Evolutionary conservation across 1,139 yeast species (phyloP).

Genomic region (Blastobotrys persicus): DNA sequence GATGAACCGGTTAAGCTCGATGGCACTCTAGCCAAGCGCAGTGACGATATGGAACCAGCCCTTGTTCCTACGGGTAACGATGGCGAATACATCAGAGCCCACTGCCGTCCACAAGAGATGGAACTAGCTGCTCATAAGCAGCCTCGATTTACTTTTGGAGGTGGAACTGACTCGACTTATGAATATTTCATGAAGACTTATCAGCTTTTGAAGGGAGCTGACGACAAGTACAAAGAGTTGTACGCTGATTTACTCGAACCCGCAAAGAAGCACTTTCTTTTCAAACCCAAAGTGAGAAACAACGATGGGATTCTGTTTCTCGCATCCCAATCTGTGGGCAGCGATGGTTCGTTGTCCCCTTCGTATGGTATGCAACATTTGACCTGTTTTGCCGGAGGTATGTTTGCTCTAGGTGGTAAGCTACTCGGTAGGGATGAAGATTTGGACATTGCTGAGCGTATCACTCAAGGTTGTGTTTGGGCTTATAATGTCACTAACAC

Average conservation of each 20-base stretch:
- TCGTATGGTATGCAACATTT: constrained; percentile 49
- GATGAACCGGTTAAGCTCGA: not conserved
- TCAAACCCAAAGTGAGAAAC: constrained; percentile 42
- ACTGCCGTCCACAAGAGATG: constrained; percentile 13
- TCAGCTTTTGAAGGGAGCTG: constrained; percentile 49
- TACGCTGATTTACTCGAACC: constrained; percentile 42
- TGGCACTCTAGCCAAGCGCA: too few relatives aligned
- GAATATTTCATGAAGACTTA: constrained; percentile 65
- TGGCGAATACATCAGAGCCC: constrained; percentile 13
- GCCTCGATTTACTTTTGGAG: constrained; percentile 46
- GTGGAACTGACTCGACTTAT: constrained; percentile 66
- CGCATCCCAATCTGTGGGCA: constrained; percentile 43
- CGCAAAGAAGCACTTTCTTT: constrained; percentile 43
- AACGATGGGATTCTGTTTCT: constrained; percentile 47
- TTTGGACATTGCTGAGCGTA: constrained; percentile 54
- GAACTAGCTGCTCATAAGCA: constrained; percentile 11
- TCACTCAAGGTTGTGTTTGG: constrained; percentile 67
- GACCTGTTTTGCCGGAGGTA: constrained; percentile 61
- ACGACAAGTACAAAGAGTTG: constrained; percentile 34
- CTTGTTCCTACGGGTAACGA: constrained; percentile 13
- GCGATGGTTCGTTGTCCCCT: constrained; percentile 13
- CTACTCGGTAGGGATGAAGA: constrained; percentile 51
- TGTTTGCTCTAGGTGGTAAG: constrained; percentile 66
- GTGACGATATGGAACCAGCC: constrained; percentile 4
- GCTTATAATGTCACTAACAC: constrained; percentile 49